Percentiles rank a stretch among this genome's conserved stretches.
Evolutionary conservation across 1,139 yeast genomes (phyloP).

Genomic region (Spathaspora sp.): DNA sequence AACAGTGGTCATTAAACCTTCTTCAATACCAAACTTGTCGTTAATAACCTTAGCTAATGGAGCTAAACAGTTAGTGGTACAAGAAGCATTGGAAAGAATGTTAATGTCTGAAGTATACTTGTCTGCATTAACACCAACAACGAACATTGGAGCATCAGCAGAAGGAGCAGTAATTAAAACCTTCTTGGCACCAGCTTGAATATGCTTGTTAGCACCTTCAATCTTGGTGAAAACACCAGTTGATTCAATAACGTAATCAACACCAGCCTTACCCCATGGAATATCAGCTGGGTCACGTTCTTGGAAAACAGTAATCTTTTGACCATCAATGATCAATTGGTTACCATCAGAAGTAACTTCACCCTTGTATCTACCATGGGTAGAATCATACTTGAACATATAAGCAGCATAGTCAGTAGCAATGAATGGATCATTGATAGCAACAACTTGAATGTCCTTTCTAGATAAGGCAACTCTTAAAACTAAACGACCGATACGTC

Average conservation of each 20-base stretch:
- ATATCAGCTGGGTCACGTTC: constrained; percentile 77
- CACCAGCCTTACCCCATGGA: constrained; percentile 81
- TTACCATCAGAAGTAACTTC: constrained; percentile 60
- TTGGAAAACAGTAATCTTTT: constrained; percentile 65
- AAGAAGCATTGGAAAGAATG: constrained; percentile 82
- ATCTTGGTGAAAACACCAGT: constrained; percentile 84
- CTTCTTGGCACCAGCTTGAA: constrained; percentile 87
- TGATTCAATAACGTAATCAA: constrained; percentile 81
- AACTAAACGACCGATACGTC: constrained; percentile 86
- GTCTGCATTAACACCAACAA: constrained; percentile 77
- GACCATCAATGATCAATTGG: constrained; percentile 64
- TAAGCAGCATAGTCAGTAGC: constrained; percentile 81
- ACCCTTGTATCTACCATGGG: constrained; percentile 77
- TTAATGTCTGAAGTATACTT: constrained; percentile 68
- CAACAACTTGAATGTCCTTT: constrained; percentile 73
- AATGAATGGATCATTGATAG: constrained; percentile 83
- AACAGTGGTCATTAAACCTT: constrained; percentile 89
- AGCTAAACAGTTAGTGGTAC: constrained; percentile 90
- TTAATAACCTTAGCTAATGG: constrained; percentile 83
- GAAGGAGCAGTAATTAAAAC: constrained; percentile 89
- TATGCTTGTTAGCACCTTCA: constrained; percentile 78
- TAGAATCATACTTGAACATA: constrained; percentile 87
- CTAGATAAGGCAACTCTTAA: constrained; percentile 73
- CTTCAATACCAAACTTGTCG: constrained; percentile 78
- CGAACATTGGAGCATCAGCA: constrained; percentile 86